Conservation (phyloP, 163 green algal genomes). For the Trebouxiophyceae sp. region DNA sequence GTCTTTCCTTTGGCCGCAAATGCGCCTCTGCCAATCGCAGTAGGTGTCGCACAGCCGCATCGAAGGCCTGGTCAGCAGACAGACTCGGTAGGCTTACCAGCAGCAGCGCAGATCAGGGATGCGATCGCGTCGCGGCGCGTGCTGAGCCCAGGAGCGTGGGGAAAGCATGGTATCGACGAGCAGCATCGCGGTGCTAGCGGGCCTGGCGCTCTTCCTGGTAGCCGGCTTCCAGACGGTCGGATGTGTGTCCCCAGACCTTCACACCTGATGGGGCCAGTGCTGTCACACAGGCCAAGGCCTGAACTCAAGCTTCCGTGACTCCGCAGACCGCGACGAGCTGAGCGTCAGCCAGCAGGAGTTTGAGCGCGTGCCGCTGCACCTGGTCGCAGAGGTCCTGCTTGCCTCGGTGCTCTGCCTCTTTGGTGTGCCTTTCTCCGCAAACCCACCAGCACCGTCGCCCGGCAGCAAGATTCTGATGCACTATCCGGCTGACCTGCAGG, state of each 20-base stretch:
- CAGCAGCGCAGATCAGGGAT: not conserved
- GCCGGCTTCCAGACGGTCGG: not conserved
- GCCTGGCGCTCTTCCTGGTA: not conserved
- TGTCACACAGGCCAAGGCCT: not conserved
- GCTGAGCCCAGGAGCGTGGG: too few relatives aligned
- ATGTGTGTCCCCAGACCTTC: not conserved
- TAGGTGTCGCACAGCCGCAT: not conserved
- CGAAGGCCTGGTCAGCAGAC: not conserved
- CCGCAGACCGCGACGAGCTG: not conserved
- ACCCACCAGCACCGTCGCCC: too few relatives aligned
- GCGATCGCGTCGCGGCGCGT: too few relatives aligned
- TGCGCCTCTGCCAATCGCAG: not conserved
- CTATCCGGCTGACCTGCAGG: not conserved
- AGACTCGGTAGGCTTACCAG: not conserved
- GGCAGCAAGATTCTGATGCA: not conserved
- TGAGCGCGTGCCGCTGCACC: not conserved
- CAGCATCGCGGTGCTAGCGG: not conserved
- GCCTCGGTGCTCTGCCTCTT: not conserved
- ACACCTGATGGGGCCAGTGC: not conserved
- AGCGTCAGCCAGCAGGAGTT: not conserved
- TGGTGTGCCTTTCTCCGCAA: too few relatives aligned
- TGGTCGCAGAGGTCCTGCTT: not conserved
- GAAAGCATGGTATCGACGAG: not conserved
- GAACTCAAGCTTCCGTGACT: not conserved
- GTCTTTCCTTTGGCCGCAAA: not conserved